Conservation (phyloP, 139 green algal species). For the Volvox reticuliferus region DNA sequence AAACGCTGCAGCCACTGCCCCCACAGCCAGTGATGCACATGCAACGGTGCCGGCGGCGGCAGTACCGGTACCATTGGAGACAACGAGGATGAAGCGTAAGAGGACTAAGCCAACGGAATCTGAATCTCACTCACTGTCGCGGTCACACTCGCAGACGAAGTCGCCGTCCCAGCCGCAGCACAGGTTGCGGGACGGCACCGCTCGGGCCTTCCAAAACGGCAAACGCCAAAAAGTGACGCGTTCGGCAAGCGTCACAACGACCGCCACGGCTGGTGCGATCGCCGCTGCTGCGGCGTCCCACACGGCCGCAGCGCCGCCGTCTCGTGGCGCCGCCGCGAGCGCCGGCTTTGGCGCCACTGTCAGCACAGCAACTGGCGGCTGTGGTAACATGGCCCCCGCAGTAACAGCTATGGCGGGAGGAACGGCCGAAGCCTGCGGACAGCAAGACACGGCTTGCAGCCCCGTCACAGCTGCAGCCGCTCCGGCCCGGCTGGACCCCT, state of each 20-base stretch:
- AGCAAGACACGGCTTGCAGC: conserved; percentile 4
- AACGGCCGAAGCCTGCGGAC: not conserved
- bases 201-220: not conserved
- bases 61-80: not conserved
- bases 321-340: too few relatives aligned
- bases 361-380: too few relatives aligned
- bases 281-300: not conserved
- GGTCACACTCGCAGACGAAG: not conserved
- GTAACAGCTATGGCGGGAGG: too few relatives aligned
- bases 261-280: not conserved
- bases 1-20: not conserved
- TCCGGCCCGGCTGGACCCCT: not conserved
- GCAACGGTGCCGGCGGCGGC: not conserved
- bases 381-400: too few relatives aligned
- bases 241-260: not conserved
- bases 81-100: not conserved
- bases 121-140: not conserved
- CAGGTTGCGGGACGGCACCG: not conserved
- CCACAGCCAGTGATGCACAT: not conserved
- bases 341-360: too few relatives aligned
- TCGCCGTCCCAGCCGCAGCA: not conserved
- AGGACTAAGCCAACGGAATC: not conserved
- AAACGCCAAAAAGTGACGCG: conserved; percentile 18
- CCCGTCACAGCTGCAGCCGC: not conserved
- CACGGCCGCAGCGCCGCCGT: not conserved